Evolutionary conservation across 1,139 yeast species (phyloP), one percentile per base, ranked within the genome.

Genomic region (Geotrichum fermentans): DNA sequence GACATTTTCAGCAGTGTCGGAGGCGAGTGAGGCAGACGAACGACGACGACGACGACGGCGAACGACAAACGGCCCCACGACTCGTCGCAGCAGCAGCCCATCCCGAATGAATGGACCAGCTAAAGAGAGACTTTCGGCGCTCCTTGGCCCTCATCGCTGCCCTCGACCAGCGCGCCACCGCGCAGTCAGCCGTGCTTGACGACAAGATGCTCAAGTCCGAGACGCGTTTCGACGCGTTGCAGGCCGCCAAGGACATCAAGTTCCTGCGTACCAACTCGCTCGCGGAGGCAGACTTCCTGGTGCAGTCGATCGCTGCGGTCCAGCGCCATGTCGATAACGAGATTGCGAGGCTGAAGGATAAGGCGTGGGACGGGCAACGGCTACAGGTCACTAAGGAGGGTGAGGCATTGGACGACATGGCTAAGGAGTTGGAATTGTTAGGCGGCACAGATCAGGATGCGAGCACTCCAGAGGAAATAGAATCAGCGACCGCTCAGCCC

Each of bases 81-180:
- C n/a, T n/a, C n/a, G n/a, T n/a, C 6, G 28, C 28, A 24, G 28
- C 28, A 10, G 10, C 28, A 24, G 28, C 28, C 16, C 6, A 7
- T 11, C 36, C 30, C 26, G 43, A 21, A 40, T 40, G 43, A 22
- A 40, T 40, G 43, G 43, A 40, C 28, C 29, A 21, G 29, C 43
- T 40, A 28, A 32, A 40, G 29, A 40, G 30, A 40, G 43, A 40
- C 28, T 40, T 30, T 10, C 37, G 28, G 26, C 36, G 37, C 17
- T 40, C 43, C 2, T 5, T 32, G 30, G 36, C 43, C 29, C 43
- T 40, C 17, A 32, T 40, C 8, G 43, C 26, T n/a, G 17, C 37
- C 13, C 37, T 40, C 16, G 43, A 40, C 36, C 21, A 32, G 20
- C 43, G 43, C 7, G 43, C 43, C 7, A 5, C 26, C n/a, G 30